Base-by-base conservation (phyloP, 140 eudicot genomes). In the Oenanthe javanica region DNA sequence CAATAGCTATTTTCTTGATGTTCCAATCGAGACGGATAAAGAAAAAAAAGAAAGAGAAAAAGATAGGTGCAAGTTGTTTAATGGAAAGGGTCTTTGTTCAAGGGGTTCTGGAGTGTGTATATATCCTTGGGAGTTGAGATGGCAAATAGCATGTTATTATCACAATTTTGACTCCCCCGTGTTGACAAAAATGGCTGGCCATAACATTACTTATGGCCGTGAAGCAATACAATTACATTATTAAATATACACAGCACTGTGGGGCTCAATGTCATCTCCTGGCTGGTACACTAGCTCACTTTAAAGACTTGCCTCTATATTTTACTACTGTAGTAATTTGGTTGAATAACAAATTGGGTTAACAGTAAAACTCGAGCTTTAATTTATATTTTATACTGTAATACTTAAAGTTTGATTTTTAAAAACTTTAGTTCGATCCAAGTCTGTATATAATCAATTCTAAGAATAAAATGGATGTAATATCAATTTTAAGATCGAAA, bases 161-260 rank as follows among this genome's bases (percentile, higher is more conserved):
- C 76, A 72, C 52, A 42, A 16, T 1, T 15, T 72, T 43, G 76
- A 72, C 76, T 43, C 76, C 10, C 47, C 52, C 51, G 0, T 72
- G 51, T 42, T 42, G 76, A 72, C 76, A 43, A 72, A 72, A 72
- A 72, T 72, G 76, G 76, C 49, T 40, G 52, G 14, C 27, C 76
- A 19, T 42, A 42, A 43, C 76, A 43, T 72, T 18, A 43, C 25
- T 23, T 43, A 21, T 72, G 76, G 72, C 45, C 19, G 27, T 13
- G 38, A 25, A 66, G 2, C 72, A 27, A 66, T 27, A 25, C 72
- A 63, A 6, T 4, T 57, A 21, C 4, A 19, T 19, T 57, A 6
- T 1, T 57, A 21, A 18, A 11, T 64, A n/a, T 63, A 64, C 9
- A 25, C 42, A 57, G 21, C 21, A 52, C 1, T 15, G 57, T 51